Evolutionary conservation across 495 filamentous ascomycete species (phyloP), one percentile per base, ranked within the genome.

Genomic region (Penicillium odoratum): DNA sequence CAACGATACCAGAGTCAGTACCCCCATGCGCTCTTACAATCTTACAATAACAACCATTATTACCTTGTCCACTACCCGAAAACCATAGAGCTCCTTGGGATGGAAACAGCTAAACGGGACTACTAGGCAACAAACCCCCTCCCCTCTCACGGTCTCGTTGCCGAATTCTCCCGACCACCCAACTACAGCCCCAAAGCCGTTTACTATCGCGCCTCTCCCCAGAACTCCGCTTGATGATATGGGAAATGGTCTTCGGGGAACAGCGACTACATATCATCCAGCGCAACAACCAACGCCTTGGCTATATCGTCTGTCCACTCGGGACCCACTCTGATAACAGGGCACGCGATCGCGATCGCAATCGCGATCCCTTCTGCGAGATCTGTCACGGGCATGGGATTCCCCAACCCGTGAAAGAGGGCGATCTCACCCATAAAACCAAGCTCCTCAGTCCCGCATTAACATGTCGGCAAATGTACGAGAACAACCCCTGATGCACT

Each of bases 181-280:
- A 65, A 26, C 31, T 61, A 13, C 74, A 78, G 40, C 50, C 48
- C 5, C 62, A 77, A 62, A 73, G 70, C 58, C 55, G 48, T 15
- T 66, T 77, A 16, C 71, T 81, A 31, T 43, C 67, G n/a, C 70
- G 66, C 34, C 69, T 82, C 25, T 77, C 74, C 5, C 60, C 68
- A 34, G 78, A 82, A 58, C 58, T 82, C 31, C 74, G 74, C 8
- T 57, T 78, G 16, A 72, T 75, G 53, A 74, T 82, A 53, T 82
- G 78, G 79, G 76, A 75, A 57, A 54, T 60, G 4, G 73, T 70
- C 7, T 62, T 77, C 0, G 73, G 73, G 25, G 65, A 56, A 8
- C 64, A 59, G 43, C 61, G 71, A 29, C 65, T 79, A 25, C 76
- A 79, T 53, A 74, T 79, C 21, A 68, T 79, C 51, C 76, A 79